Evolutionary conservation across 768 basidiomycete genomes (phyloP).

Genomic region (Xerocomus potaroensis): DNA sequence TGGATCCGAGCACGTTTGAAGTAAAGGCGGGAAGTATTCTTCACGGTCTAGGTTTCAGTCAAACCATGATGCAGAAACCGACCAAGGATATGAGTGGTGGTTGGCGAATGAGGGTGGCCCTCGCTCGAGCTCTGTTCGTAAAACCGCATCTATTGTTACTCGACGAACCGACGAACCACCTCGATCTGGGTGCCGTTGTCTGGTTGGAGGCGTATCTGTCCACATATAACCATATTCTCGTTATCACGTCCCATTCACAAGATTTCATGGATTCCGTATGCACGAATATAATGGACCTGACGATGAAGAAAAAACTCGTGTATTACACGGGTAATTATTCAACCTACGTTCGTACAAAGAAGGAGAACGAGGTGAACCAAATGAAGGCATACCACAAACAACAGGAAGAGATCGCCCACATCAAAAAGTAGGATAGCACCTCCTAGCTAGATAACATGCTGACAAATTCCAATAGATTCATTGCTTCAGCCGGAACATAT

Average conservation of each 20-base stretch:
- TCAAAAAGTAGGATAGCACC: constrained; percentile 73
- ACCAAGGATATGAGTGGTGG: constrained; percentile 99
- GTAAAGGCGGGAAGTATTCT: constrained; percentile 93
- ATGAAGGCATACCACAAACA: constrained; percentile 99
- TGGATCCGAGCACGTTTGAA: constrained; percentile 95
- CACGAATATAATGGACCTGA: constrained; percentile 97
- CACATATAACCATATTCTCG: constrained; percentile 97
- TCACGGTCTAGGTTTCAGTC: constrained; percentile 93
- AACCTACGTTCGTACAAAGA: constrained; percentile 93
- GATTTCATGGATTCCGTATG: constrained; percentile 99
- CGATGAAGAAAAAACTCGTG: constrained; percentile 83
- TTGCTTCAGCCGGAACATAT: constrained; percentile 99
- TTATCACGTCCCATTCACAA: constrained; percentile 97
- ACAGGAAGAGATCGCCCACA: constrained; percentile 97
- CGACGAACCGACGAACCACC: constrained; percentile 90
- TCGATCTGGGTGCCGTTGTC: constrained; percentile 96
- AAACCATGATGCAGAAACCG: constrained; percentile 90
- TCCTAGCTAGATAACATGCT: constrained; percentile 2
- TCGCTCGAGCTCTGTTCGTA: constrained; percentile 92
- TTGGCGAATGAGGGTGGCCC: constrained; percentile 98
- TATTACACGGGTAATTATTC: constrained; percentile 97
- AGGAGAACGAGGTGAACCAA: constrained; percentile 98
- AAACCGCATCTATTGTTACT: constrained; percentile 94
- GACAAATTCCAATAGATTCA: constrained; percentile 57
- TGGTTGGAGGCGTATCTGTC: constrained; percentile 98